phyloP scores from a whole-genome alignment of 768 basidiomycete species.

The Tulasnella sp. region DNA sequence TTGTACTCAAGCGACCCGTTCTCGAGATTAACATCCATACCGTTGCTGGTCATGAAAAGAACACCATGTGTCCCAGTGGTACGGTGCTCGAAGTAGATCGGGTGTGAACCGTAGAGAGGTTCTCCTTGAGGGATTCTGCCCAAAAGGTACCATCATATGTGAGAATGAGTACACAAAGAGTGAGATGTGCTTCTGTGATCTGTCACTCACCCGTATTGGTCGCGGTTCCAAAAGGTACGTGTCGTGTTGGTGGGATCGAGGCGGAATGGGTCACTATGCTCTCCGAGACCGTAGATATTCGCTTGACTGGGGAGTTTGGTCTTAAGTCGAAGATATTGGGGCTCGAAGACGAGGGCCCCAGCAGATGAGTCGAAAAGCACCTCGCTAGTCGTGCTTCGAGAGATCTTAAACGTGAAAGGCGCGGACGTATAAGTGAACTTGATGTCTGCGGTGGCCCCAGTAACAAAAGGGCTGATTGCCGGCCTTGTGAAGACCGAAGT shows the following conservation, averaged over 20 bases:
- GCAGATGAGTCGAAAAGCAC: slow-evolving; percentile 36
- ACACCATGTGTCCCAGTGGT: slow-evolving; percentile 57
- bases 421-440: slow-evolving; percentile 24
- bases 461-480: not conserved
- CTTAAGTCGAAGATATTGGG: slow-evolving; percentile 65
- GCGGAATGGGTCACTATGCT: slow-evolving; percentile 55
- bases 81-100: slow-evolving; percentile 62
- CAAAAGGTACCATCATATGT: not conserved
- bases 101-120: slow-evolving; percentile 64
- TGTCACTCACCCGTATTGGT: slow-evolving; percentile 36
- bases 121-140: slow-evolving; percentile 37
- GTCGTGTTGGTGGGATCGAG: slow-evolving; percentile 35
- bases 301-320: slow-evolving; percentile 46
- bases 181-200: not conserved
- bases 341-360: slow-evolving; percentile 59
- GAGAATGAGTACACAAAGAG: too few species aligned
- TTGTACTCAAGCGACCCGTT: slow-evolving; percentile 54
- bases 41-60: slow-evolving; percentile 56
- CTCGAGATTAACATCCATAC: slow-evolving; percentile 65
- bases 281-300: slow-evolving; percentile 73
- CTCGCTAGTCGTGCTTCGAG: slow-evolving; percentile 21
- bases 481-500: slow-evolving; percentile 22
- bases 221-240: slow-evolving; percentile 53
- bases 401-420: slow-evolving; percentile 29
- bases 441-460: slow-evolving; percentile 19